A percentile compares a stretch with the other conserved stretches of the same genome.
These are phyloP conservation scores for Cercophora samala DNA, from an alignment of 495 filamentous ascomycete genomes.

Conservation along the genomic window DNA sequence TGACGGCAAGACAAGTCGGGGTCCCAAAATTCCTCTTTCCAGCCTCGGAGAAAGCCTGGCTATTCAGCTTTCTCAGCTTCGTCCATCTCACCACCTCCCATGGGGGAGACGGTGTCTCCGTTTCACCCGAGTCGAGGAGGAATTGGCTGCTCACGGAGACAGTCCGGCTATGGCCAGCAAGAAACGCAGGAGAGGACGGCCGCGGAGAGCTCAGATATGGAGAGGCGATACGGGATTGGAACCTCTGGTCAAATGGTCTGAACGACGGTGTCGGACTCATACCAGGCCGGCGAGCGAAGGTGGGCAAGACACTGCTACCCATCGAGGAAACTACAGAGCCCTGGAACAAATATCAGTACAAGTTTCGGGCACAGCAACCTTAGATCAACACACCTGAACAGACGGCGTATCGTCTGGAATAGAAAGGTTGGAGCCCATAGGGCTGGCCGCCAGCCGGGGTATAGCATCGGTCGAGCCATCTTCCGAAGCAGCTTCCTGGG, in stretches of 20 bases:
- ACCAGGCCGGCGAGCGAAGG: conserved; percentile 45
- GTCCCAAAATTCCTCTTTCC: conserved; percentile 90
- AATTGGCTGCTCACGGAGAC: conserved; percentile 64
- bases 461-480: conserved; percentile 44
- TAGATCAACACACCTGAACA: conserved; percentile 59
- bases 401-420: conserved; percentile 89
- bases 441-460: conserved; percentile 43
- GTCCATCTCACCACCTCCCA: conserved; percentile 99
- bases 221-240: conserved; percentile 78
- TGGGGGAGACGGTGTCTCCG: conserved; percentile 66
- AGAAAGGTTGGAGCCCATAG: conserved; percentile 55
- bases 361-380: not conserved
- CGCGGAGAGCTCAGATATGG: conserved; percentile 56
- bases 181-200: conserved; percentile 74
- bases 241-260: conserved; percentile 89
- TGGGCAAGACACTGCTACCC: conserved; percentile 57
- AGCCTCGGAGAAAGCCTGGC: conserved; percentile 88
- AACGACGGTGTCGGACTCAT: conserved; percentile 72
- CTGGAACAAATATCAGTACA: conserved; percentile 43
- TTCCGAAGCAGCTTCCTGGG: conserved; percentile 44
- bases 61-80: conserved; percentile 82
- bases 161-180: conserved; percentile 70
- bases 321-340: conserved; percentile 78
- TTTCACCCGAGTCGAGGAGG: conserved; percentile 53
- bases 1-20: conserved; percentile 86